Evolutionary conservation across 1,284 basidiomycete genomes (phyloP).

Genomic region (Moesziomyces antarcticus): DNA sequence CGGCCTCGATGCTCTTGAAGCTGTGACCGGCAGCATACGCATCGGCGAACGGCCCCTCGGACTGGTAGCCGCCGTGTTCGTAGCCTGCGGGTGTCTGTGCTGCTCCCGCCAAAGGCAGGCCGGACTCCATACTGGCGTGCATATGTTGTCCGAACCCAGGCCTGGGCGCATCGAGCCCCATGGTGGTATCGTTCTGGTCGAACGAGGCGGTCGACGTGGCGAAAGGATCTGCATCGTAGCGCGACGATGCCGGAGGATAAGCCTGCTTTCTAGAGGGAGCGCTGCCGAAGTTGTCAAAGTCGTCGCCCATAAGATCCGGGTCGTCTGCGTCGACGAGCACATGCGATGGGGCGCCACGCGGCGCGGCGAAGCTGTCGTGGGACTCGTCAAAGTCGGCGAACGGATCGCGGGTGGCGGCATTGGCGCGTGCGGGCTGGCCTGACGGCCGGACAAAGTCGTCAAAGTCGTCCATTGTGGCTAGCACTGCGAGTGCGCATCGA

Average conservation of each 20-base stretch:
- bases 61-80: constrained; percentile 21
- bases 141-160: constrained; percentile 32
- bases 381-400: constrained; percentile 33
- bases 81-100: constrained; percentile 52
- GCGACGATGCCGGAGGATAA: constrained; percentile 30
- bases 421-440: not conserved
- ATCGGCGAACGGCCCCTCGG: constrained; percentile 54
- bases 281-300: constrained; percentile 35
- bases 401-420: constrained; percentile 11
- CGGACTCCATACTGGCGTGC: constrained; percentile 49
- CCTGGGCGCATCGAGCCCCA: constrained; percentile 41
- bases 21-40: constrained; percentile 47
- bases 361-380: constrained; percentile 33
- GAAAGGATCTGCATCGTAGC: constrained; percentile 25
- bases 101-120: constrained; percentile 45
- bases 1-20: constrained; percentile 65
- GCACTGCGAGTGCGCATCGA: not conserved
- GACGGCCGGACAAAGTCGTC: constrained; percentile 53
- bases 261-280: constrained; percentile 15
- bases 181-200: constrained; percentile 38
- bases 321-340: constrained; percentile 63
- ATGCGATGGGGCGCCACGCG: constrained; percentile 37
- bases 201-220: constrained; percentile 31
- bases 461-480: constrained; percentile 57
- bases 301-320: constrained; percentile 61